Evolutionary conservation across 1,284 basidiomycete genomes (phyloP), one percentile per base, ranked within the genome.

Genomic region (Trichosporon inkin): DNA sequence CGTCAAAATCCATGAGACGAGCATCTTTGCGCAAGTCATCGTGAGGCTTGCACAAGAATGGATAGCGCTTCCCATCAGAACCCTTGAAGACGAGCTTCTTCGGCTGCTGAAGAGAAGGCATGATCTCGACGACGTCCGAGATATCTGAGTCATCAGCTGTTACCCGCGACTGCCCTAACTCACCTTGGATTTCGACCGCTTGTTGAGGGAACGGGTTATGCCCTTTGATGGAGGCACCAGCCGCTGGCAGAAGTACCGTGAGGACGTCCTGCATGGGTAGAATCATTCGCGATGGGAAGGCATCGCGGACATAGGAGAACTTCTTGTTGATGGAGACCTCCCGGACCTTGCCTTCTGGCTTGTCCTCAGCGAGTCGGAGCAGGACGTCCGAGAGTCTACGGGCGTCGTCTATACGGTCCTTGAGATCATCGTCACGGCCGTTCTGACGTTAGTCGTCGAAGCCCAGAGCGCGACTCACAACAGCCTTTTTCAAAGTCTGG

Each of bases 1-100:
- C 85, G 71, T 97, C 94, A 77, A 99, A 92, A 75, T 99, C 96
- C 95, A 99, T 99, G 61, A 99, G 79, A 10, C 96, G 85, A 0
- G 95, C 94, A 72, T 99, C 96, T 78, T 99, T 99, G 49, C 96
- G 85, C 49, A 99, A 81, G 77, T 99, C 96, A 73, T 99, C 96
- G 76, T 94, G 94, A 2, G 96, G 95, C 78, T 99, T 99, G 66
- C 92, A 93, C 14, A 99, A 82, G 82, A 99, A 99, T 71, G 87
- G 88, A 78, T 98, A 98, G 2, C 81, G 81, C 61, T 86, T 84
- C 3, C 92, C 93, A 70, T 99, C 86, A 60, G 86, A 88, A 0
- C 91, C 94, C 24, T 81, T 79, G 57, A 99, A 88, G 0, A 88
- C 88, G 61, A 99, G 85, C 78, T 97, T 98, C 68, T 92, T 87